Conservation (phyloP, 2,329 filamentous ascomycete genomes). For the Aureobasidium namibiae region DNA sequence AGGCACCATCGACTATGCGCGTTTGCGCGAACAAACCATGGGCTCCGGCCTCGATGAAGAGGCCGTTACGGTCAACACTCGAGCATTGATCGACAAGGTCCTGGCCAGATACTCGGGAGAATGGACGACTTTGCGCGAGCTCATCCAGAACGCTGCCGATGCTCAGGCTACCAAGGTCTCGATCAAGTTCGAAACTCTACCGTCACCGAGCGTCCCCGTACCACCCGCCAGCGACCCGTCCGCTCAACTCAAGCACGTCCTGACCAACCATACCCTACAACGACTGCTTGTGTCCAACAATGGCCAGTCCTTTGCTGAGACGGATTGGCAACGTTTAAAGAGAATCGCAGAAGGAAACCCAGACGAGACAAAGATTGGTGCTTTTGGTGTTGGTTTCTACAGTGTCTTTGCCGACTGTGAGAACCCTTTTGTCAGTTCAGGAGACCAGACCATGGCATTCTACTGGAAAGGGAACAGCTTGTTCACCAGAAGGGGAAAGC, state of each 20-base stretch:
- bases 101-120: constrained; percentile 93
- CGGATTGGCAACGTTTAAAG: constrained; percentile 89
- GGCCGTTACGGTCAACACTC: constrained; percentile 94
- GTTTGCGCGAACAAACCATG: constrained; percentile 79
- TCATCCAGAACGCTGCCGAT: constrained; percentile 98
- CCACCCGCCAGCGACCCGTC: constrained; percentile 59
- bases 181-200: constrained; percentile 85
- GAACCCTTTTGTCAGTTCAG: constrained; percentile 92
- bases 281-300: constrained; percentile 90
- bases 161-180: constrained; percentile 83
- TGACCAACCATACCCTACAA: constrained; percentile 77
- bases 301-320: constrained; percentile 76
- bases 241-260: constrained; percentile 69
- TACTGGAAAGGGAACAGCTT: constrained; percentile 99
- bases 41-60: constrained; percentile 84
- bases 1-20: constrained; percentile 46
- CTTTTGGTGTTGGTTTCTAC: constrained; percentile 97
- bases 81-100: constrained; percentile 95
- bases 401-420: constrained; percentile 98
- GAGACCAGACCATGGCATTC: constrained; percentile 89
- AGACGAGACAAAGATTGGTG: constrained; percentile 97
- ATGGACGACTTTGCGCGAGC: constrained; percentile 78
- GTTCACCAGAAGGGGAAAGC: constrained; percentile 76
- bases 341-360: constrained; percentile 98
- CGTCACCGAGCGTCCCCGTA: constrained; percentile 67